phyloP scores from a whole-genome alignment of 139 green algal genomes.

The Trebouxia sp. region DNA sequence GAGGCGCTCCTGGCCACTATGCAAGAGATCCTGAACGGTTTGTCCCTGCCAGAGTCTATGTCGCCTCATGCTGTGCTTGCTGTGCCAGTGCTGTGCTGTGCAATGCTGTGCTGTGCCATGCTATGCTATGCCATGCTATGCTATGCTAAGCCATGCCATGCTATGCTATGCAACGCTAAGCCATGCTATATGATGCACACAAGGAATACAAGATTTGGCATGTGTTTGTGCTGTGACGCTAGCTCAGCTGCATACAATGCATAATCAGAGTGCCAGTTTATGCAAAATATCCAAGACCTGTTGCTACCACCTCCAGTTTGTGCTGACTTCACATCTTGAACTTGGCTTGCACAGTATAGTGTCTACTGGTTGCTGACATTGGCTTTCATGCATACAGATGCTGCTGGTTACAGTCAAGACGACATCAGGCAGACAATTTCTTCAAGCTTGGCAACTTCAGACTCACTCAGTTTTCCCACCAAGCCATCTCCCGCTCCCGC shows the following conservation, averaged over 20 bases:
- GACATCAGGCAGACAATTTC: no score
- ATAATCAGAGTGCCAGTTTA: no score
- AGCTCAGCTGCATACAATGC: no score
- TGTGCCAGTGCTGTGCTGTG: not conserved
- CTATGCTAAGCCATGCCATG: not conserved
- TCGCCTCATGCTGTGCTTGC: not conserved
- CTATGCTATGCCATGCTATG: not conserved
- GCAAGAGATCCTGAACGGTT: not conserved
- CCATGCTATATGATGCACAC: no score
- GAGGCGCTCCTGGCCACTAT: constrained; percentile 2
- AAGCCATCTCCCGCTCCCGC: not conserved
- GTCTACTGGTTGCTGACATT: no score
- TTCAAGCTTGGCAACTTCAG: no score
- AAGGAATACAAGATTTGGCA: no score
- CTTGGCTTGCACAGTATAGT: no score
- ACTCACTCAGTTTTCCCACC: not conserved
- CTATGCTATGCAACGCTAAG: not conserved
- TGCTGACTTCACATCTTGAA: no score
- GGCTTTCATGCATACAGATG: not conserved
- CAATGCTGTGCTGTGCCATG: not conserved
- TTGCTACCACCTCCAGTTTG: no score
- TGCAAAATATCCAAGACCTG: no score
- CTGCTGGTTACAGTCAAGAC: not conserved
- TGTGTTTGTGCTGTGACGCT: no score
- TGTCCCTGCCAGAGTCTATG: not conserved